Evolutionary conservation across 1,139 yeast genomes (phyloP), one percentile per base, ranked within the genome.

Genomic region (Eremothecium gossypii): DNA sequence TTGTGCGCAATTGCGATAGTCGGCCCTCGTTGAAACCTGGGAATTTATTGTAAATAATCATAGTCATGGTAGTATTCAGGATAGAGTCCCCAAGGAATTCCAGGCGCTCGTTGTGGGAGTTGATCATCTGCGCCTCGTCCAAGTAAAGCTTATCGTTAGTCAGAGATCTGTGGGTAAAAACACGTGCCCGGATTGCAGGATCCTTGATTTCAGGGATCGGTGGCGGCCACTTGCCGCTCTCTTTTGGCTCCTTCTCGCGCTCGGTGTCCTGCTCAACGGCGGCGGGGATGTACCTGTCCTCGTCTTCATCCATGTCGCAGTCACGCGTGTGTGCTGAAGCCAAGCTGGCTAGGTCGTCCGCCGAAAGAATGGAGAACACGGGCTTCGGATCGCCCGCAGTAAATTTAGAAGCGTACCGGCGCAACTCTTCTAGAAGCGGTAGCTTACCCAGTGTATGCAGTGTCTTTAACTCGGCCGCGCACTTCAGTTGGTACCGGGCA

Each of bases 71-170:
- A 46, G 76, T 76, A 56, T 87, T 85, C 49, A 91, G 67, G 13
- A 87, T 76, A 0, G 97, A 80, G 64, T 93, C 99, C 14, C 99
- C 99, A 35, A 87, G 66, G 58, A 87, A 93, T 64, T 93, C 99
- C 32, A 91, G 69, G 41, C 98, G 71, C 67, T 93, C 98, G 61
- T 91, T 87, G 56, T 87, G 91, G 2, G 78, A 66, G 38, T 72
- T 68, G 23, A 82, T 67, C 43, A 76, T 68, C 49, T 83, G 91
- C 1, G 68, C 63, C 41, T 71, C 74, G 8, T 75, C 67, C 40
- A 82, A 61, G 52, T 77, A 77, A 7, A 75, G 63, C 49, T 77
- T 74, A 48, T 75, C 76, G 47, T 77, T 76, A 26, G 81, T 74
- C 6, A 77, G 69, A 0, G 96, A 87, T 50, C 79, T 79, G 60